These are phyloP conservation scores for Solanum paucissectum DNA, from an alignment of 257 asterid species.

Conservation along the genomic window DNA sequence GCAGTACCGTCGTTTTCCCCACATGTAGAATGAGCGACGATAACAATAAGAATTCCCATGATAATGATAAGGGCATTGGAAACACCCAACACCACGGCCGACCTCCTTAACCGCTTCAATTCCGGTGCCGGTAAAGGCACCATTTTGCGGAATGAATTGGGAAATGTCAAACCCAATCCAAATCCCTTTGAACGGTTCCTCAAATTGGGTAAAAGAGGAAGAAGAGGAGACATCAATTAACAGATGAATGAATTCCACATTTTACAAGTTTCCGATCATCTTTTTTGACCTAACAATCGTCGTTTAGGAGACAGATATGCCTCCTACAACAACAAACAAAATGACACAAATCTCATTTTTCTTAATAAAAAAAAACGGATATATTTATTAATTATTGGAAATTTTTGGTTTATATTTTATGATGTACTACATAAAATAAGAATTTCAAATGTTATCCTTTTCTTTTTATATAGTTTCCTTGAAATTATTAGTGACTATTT, in stretches of 20 bases:
- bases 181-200: not conserved
- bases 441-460: not conserved
- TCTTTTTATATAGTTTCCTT: not conserved
- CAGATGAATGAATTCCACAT: not conserved
- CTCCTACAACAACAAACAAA: not conserved
- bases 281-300: not conserved
- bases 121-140: not conserved
- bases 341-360: not conserved
- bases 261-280: not conserved
- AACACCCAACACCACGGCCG: conserved; percentile 4
- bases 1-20: not conserved
- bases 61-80: not conserved
- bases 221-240: not conserved
- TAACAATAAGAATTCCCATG: not conserved
- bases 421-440: not conserved
- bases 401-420: not conserved
- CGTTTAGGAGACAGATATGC: not conserved
- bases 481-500: not conserved
- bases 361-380: not conserved
- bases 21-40: not conserved
- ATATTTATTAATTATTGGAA: not conserved
- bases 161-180: not conserved
- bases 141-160: not conserved
- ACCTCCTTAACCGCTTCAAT: not conserved
- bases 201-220: not conserved